Percentiles rank a stretch among this genome's conserved stretches.
Conservation (phyloP, 768 basidiomycete species). For the Xerocomellus intermedius region DNA sequence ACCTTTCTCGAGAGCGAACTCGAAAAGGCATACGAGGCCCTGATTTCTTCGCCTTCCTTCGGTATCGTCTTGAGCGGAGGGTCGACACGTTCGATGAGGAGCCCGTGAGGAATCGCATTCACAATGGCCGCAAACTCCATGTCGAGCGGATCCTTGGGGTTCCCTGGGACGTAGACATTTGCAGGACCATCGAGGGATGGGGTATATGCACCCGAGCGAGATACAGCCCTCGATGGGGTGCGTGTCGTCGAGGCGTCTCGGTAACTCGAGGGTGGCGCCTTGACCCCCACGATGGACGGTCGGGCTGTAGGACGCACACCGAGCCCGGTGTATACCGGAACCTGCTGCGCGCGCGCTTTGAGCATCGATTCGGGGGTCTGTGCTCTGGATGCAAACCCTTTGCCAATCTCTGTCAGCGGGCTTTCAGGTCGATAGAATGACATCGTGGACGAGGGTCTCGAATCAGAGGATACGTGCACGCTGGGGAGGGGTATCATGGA, state of each 20-base stretch:
- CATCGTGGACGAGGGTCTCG: constrained; percentile 69
- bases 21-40: constrained; percentile 82
- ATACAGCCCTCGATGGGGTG: constrained; percentile 62
- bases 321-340: constrained; percentile 50
- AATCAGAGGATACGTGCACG: constrained; percentile 65
- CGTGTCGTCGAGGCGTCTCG: constrained; percentile 55
- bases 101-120: constrained; percentile 74
- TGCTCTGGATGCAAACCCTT: constrained; percentile 43
- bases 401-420: constrained; percentile 39
- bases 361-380: constrained; percentile 70
- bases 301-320: constrained; percentile 39
- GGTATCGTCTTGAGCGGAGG: constrained; percentile 65
- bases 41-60: constrained; percentile 73
- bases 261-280: constrained; percentile 75
- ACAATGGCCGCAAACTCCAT: constrained; percentile 71
- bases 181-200: constrained; percentile 53
- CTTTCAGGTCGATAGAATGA: constrained; percentile 63
- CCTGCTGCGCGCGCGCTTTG: constrained; percentile 57
- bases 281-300: constrained; percentile 39
- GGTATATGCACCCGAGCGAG: constrained; percentile 64
- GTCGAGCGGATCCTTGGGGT: constrained; percentile 78
- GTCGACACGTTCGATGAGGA: constrained; percentile 78
- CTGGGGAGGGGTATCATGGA: constrained; percentile 83
- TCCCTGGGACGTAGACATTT: constrained; percentile 64
- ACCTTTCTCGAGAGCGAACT: constrained; percentile 70